These are phyloP conservation scores for Clitopilus passeckerianus DNA, from an alignment of 768 basidiomycete genomes.

Conservation along the genomic window DNA sequence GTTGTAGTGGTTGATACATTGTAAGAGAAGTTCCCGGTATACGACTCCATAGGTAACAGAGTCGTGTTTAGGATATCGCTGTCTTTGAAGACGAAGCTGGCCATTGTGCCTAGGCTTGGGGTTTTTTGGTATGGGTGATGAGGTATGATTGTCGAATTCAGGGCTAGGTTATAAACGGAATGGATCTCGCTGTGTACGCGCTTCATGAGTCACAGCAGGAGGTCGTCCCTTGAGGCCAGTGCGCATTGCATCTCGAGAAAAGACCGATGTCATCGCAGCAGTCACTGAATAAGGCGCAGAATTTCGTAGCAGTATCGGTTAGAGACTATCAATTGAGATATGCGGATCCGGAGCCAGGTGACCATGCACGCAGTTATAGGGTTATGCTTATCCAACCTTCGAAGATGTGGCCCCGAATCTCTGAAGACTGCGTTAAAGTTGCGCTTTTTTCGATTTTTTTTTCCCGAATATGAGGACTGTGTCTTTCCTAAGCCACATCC, in stretches of 20 bases:
- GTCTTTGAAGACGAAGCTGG: not conserved
- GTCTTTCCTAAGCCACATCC: too few species aligned
- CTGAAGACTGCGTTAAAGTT: not conserved
- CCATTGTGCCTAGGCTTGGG: not conserved
- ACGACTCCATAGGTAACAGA: not conserved
- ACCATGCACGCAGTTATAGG: not conserved
- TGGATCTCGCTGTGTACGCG: not conserved
- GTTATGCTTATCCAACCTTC: not conserved
- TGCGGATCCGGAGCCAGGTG: not conserved
- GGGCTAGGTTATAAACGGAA: not conserved
- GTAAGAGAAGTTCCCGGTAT: not conserved
- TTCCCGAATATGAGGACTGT: too few species aligned
- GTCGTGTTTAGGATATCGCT: not conserved
- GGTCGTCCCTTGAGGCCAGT: not conserved
- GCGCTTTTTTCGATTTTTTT: not conserved
- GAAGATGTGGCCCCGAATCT: not conserved
- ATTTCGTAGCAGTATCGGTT: not conserved
- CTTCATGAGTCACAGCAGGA: not conserved
- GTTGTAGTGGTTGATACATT: not conserved
- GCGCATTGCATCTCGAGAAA: not conserved
- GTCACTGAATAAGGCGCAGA: not conserved
- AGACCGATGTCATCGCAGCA: not conserved
- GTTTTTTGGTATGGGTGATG: not conserved
- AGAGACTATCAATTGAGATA: not conserved
- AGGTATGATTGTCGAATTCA: not conserved